Evolutionary conservation across 257 asterid genomes (phyloP).

Genomic region (Nicotiana noctiflora): DNA sequence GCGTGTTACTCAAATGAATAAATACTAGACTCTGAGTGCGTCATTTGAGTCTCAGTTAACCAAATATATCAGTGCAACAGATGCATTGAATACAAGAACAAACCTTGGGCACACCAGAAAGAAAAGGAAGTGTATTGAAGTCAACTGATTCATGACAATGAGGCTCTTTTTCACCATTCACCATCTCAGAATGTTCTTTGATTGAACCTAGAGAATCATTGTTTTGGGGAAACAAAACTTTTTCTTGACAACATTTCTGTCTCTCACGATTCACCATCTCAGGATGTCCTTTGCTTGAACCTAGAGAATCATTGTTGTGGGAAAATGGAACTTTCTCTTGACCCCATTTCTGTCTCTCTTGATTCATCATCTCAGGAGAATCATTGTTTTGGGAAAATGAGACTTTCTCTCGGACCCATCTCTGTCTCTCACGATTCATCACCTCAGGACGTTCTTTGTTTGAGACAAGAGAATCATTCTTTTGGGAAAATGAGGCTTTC

Average conservation of each 20-base stretch:
- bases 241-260: slow-evolving; percentile 6
- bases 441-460: slow-evolving; percentile 16
- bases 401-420: slow-evolving; percentile 67
- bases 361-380: slow-evolving; percentile 23
- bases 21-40: neutral
- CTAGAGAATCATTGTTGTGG: slow-evolving; percentile 7
- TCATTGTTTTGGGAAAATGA: slow-evolving; percentile 39
- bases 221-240: slow-evolving; percentile 1
- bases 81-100: slow-evolving; percentile 13
- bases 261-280: slow-evolving; percentile 13
- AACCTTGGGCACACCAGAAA: slow-evolving; percentile 65
- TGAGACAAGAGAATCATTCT: slow-evolving; percentile 17
- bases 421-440: slow-evolving; percentile 4
- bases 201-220: slow-evolving; percentile 14
- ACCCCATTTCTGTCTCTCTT: neutral
- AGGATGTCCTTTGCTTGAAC: slow-evolving; percentile 22
- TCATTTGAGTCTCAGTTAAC: neutral
- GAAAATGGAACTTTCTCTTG: neutral
- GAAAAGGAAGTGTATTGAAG: slow-evolving; percentile 69
- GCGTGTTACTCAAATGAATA: neutral
- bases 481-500: slow-evolving; percentile 34
- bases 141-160: slow-evolving; percentile 29
- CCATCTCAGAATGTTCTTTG: slow-evolving; percentile 27
- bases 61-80: neutral
- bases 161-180: slow-evolving; percentile 26